Evolutionary conservation across 164 flowering plant genomes (phyloP).

Genomic region (Annona cherimola): DNA sequence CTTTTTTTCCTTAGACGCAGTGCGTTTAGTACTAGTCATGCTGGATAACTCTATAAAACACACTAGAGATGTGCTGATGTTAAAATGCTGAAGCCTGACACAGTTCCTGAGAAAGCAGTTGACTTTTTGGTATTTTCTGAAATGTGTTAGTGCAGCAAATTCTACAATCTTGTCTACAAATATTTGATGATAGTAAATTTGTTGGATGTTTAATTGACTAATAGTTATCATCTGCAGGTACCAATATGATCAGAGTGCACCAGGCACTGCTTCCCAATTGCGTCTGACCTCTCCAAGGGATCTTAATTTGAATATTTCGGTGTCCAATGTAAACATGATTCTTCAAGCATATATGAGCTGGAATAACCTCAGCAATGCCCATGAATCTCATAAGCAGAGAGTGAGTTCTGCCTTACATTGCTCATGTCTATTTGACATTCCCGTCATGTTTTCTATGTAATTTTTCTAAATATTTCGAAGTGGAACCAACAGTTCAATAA

Average conservation of each 20-base stretch:
- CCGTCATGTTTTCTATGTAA: background rate
- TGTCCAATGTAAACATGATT: conserved; percentile 82
- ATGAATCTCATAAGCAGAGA: conserved; percentile 34
- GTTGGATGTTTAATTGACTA: no score
- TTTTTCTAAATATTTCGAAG: background rate
- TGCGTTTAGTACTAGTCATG: background rate
- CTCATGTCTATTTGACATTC: background rate
- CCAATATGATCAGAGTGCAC: conserved; percentile 59
- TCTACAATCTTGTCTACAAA: no score
- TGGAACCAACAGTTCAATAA: background rate
- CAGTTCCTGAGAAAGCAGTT: background rate
- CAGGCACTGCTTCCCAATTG: conserved; percentile 74
- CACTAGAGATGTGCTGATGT: background rate
- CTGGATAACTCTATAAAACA: background rate
- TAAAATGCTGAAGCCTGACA: background rate
- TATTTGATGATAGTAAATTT: no score
- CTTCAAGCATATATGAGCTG: conserved; percentile 99
- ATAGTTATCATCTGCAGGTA: conserved; percentile 42
- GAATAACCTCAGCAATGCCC: conserved; percentile 61
- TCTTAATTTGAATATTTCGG: conserved; percentile 83
- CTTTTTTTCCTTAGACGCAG: background rate
- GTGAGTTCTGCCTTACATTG: conserved; percentile 26
- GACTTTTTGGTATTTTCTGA: background rate
- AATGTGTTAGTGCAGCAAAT: no score
- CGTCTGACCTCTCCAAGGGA: conserved; percentile 70